Evolutionary conservation across 495 filamentous ascomycete species (phyloP), one percentile per base, ranked within the genome.

Genomic region (Penicillium chermesinum): DNA sequence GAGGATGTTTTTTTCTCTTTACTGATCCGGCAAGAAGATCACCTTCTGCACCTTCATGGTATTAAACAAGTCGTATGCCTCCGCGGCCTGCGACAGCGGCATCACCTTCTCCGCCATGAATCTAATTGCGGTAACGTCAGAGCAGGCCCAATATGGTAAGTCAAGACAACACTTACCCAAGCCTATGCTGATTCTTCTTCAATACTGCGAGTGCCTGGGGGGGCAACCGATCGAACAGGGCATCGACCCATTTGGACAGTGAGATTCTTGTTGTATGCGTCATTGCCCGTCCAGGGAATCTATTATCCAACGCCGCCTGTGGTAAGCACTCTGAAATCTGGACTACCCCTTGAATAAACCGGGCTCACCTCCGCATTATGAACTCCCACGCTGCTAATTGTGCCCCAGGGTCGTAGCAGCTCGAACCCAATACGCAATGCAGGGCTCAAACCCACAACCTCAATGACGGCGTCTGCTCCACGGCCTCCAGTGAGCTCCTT

Each of bases 81-180:
- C 86, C 12, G 90, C 83, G 2, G 90, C 93, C 50, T 89, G 72
- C 2, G 79, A 78, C 35, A 96, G 74, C 16, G 88, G 87, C 88
- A 96, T 95, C 57, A 95, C 85, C 61, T 91, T 89, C 49, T 95
- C 89, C 7, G 84, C 81, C 88, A 96, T 94, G 73, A 96, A 96
- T 35, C 89, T 89, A 52, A 57, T 18, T 38, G 19, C 38, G 18
- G 39, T 41, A 3, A 38, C 20, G 10, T 8, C 41, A 42, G 5
- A 20, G n/a, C 25, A 41, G 30, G 2, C 1, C 6, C 10, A 22
- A 41, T 33, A 37, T 18, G 49, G 27, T 3, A 32, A 36, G 30
- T 15, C 18, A 40, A 15, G 13, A 44, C 32, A 39, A n/a, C 10
- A 70, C 86, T 68, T 74, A 94, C 90, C 83, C 79, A 48, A 95